Evolutionary conservation across 176 grass and related monocot genomes (phyloP), one percentile per base, ranked within the genome.

Genomic region (Hsuehochloa calcarea): DNA sequence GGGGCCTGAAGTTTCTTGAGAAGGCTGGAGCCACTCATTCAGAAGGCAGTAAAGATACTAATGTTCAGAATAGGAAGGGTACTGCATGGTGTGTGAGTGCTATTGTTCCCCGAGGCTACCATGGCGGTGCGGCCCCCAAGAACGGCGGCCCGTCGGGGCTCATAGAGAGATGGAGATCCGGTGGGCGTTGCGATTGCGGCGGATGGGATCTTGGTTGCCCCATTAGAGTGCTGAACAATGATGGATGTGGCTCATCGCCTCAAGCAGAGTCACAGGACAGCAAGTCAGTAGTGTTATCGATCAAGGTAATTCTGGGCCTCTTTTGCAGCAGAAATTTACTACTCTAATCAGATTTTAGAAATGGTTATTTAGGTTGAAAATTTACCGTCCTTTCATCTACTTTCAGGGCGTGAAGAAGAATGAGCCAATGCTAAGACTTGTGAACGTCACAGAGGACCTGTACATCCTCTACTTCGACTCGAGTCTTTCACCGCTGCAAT

Each of bases 1-100:
- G 96, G 96, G 96, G 96, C 13, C 87, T 99, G 31, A 99, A 92
- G 77, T 94, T 99, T 80, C 96, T 99, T 82, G 71, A 90, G 75
- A 94, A 89, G 69, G 82, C 65, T 70, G 88, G 64, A 80, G 45
- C 58, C 62, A 41, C 46, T 46, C 16, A n/a, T 82, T 0, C 52
- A 55, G 70, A 75, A 12, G 41, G 55, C 22, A 51, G 2, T n/a
- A 12, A 74, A 63, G 62, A 68, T 29, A 10, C 10, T 19, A 5
- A 44, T 70, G 74, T 52, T 68, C 65, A 74, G 45, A 90, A 27
- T 2, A 73, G 25, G 27, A 83, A 55, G 43, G 58, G 37, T 78
- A 22, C 59, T 46, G 54, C 69, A 44, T 85, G 76, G 11, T 67
- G 44, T 71, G 70, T 96, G 66, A 88, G 80, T 51, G 82, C 74